A percentile compares a stretch with the other conserved stretches of the same genome.
Conservation (phyloP, 495 filamentous ascomycete species). For the Hyaloscypha variabilis region DNA sequence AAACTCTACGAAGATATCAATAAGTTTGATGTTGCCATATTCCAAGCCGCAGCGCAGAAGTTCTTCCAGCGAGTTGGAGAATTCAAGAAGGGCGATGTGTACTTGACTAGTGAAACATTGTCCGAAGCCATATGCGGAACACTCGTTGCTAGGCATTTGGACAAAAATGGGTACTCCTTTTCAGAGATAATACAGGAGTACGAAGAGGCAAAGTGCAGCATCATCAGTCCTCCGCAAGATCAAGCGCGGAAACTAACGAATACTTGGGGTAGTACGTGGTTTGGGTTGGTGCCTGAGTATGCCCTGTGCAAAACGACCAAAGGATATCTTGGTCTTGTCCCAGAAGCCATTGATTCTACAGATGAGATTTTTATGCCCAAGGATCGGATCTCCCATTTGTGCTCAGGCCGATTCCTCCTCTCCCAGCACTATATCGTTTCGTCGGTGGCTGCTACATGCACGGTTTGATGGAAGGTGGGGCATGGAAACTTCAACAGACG, state of each 20-base stretch:
- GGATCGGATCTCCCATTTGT: conserved; percentile 24
- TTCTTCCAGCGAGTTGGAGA: not conserved
- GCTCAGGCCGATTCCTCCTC: conserved; percentile 10
- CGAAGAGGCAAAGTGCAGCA: not conserved
- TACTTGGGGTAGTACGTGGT: not conserved
- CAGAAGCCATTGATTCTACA: not conserved
- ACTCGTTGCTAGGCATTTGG: not conserved
- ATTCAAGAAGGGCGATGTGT: not conserved
- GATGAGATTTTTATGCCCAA: conserved; percentile 3
- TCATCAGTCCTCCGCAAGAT: not conserved
- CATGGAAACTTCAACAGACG: conserved; percentile 7
- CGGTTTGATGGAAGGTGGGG: conserved; percentile 28
- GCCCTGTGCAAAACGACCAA: not conserved
- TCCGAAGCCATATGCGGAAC: not conserved
- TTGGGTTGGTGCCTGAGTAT: not conserved
- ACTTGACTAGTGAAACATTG: not conserved
- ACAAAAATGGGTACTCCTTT: not conserved
- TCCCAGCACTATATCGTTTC: not conserved
- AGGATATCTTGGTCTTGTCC: not conserved
- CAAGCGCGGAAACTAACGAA: not conserved
- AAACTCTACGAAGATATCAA: not conserved
- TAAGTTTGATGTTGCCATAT: not conserved
- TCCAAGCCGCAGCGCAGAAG: not conserved
- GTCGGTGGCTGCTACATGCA: conserved; percentile 36
- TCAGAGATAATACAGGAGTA: not conserved